These are phyloP conservation scores for Tuber brumale DNA, from an alignment of 495 filamentous ascomycete genomes.

Conservation along the genomic window DNA sequence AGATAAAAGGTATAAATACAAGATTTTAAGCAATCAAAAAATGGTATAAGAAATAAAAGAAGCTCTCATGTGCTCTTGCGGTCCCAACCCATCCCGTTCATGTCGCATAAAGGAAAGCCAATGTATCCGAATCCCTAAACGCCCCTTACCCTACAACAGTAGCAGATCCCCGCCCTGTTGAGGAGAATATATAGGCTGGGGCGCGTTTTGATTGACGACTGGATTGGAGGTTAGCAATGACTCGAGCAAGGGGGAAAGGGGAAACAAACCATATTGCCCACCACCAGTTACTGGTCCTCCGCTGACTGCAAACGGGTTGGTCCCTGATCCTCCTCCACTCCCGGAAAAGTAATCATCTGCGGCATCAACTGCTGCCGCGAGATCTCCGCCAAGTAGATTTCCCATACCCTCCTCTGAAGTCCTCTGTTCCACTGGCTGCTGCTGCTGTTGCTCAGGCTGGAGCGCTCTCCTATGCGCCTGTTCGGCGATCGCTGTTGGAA, in stretches of 20 bases:
- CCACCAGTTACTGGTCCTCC: slow-evolving; percentile 37
- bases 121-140: not conserved
- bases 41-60: slow-evolving; percentile 1
- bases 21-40: not conserved
- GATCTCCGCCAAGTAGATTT: slow-evolving; percentile 31
- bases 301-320: slow-evolving; percentile 49
- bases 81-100: not conserved
- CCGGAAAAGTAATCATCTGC: slow-evolving; percentile 81
- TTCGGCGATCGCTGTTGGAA: slow-evolving; percentile 50
- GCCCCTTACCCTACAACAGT: slow-evolving; percentile 43
- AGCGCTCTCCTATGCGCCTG: slow-evolving; percentile 49
- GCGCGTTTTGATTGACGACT: slow-evolving; percentile 63
- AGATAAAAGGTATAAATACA: slow-evolving; percentile 1
- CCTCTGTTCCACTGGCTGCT: slow-evolving; percentile 30
- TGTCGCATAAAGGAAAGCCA: not conserved
- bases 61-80: not conserved
- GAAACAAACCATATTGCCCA: slow-evolving; percentile 40
- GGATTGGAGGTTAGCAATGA: slow-evolving; percentile 10
- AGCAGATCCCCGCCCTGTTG: slow-evolving; percentile 54
- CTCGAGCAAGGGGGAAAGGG: not conserved
- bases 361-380: slow-evolving; percentile 66
- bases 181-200: slow-evolving; percentile 55
- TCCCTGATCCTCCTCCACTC: slow-evolving; percentile 13
- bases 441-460: slow-evolving; percentile 32
- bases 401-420: slow-evolving; percentile 10